Evolutionary conservation across 129 eudicot genomes (phyloP).

Genomic region (Tagetes patula): DNA sequence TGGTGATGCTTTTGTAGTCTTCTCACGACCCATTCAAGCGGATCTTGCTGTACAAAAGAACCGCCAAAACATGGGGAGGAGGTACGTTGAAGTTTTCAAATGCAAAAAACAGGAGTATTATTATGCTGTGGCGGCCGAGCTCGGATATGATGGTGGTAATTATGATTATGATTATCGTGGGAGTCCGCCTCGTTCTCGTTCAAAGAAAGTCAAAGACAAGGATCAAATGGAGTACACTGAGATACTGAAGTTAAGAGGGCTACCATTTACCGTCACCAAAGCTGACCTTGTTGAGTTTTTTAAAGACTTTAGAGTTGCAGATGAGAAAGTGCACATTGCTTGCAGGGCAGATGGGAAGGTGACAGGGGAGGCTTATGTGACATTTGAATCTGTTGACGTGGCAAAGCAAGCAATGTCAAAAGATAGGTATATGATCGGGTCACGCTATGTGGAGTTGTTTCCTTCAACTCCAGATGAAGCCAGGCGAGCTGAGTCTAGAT

Average conservation of each 20-base stretch:
- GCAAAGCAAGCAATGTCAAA: slow-evolving; percentile 85
- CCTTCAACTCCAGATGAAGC: slow-evolving; percentile 91
- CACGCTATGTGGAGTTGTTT: slow-evolving; percentile 86
- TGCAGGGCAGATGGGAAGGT: slow-evolving; percentile 92
- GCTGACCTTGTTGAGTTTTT: slow-evolving; percentile 65
- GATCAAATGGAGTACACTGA: slow-evolving; percentile 81
- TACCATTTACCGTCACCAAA: slow-evolving; percentile 74
- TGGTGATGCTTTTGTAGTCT: slow-evolving; percentile 90
- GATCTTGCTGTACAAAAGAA: slow-evolving; percentile 73
- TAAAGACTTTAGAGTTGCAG: slow-evolving; percentile 49
- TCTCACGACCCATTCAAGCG: slow-evolving; percentile 76
- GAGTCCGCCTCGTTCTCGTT: slow-evolving; percentile 61
- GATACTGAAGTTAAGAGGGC: slow-evolving; percentile 80
- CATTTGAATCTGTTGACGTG: slow-evolving; percentile 68
- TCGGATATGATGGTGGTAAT: slow-evolving; percentile 52
- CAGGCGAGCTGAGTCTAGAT: slow-evolving; percentile 76
- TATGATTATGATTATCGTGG: slow-evolving; percentile 40
- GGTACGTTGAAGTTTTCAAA: slow-evolving; percentile 89
- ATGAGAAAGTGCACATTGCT: slow-evolving; percentile 69
- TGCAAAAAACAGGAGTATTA: slow-evolving; percentile 94
- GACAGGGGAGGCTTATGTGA: slow-evolving; percentile 93
- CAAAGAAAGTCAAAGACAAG: slow-evolving; percentile 70
- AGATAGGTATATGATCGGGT: slow-evolving; percentile 77
- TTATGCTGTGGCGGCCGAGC: slow-evolving; percentile 86
- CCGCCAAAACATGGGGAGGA: slow-evolving; percentile 81